Conservation (phyloP, 164 flowering plant genomes). For the Berberis thunbergii region DNA sequence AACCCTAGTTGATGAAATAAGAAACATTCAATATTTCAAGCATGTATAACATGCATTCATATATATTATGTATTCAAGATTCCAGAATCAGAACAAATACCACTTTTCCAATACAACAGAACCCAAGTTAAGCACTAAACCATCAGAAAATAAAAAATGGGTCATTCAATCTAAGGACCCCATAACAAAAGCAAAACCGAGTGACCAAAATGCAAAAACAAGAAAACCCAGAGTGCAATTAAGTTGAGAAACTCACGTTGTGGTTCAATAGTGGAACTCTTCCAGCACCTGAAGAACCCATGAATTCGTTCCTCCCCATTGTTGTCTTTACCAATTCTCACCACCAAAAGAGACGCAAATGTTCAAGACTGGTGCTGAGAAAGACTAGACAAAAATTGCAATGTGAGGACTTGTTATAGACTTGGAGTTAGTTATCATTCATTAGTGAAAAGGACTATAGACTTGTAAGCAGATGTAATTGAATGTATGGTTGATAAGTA, state of each 20-base stretch:
- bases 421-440: no score
- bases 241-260: constrained; percentile 15
- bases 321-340: neutral
- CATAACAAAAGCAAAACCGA: neutral
- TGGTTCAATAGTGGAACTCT: constrained; percentile 40
- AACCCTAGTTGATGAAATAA: no score
- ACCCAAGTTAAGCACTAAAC: neutral
- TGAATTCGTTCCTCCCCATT: no score
- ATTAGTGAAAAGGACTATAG: no score
- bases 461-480: no score
- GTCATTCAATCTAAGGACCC: neutral
- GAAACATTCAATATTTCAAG: no score
- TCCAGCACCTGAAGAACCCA: constrained; percentile 23
- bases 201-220: neutral
- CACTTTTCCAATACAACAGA: neutral
- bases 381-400: no score
- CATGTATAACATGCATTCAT: no score
- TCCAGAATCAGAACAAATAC: constrained; percentile 3
- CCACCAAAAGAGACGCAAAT: neutral
- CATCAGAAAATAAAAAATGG: constrained; percentile 1
- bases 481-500: no score
- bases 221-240: neutral
- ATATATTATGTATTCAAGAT: neutral
- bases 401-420: no score
- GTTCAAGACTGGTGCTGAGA: no score